Conservation (phyloP, 352 stramenopile genomes). For the Globisporangium rhizosaccharum region DNA sequence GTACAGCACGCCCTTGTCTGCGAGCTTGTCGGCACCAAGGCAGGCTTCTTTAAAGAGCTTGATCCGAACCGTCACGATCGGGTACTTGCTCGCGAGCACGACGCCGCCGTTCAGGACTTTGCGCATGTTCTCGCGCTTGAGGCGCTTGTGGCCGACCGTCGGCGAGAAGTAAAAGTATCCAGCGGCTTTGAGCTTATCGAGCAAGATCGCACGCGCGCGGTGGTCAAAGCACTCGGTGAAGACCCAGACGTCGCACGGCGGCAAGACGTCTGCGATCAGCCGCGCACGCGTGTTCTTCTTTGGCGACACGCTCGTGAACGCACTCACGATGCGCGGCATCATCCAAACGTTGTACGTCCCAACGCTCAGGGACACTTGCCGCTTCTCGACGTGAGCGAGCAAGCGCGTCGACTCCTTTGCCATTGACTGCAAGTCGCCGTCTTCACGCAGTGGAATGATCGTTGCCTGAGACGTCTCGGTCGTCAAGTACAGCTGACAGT, state of each 20-base stretch:
- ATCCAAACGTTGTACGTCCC: slow-evolving; percentile 85
- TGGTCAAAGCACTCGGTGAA: slow-evolving; percentile 82
- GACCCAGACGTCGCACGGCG: slow-evolving; percentile 63
- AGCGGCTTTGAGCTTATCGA: slow-evolving; percentile 51
- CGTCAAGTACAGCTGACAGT: slow-evolving; percentile 68
- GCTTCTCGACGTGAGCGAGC: slow-evolving; percentile 53
- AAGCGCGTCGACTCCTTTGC: slow-evolving; percentile 65
- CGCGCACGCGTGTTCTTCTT: slow-evolving; percentile 76
- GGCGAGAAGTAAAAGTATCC: slow-evolving; percentile 75
- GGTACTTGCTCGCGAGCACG: slow-evolving; percentile 63
- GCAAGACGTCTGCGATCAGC: slow-evolving; percentile 62
- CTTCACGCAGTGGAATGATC: slow-evolving; percentile 63
- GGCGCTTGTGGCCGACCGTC: slow-evolving; percentile 61
- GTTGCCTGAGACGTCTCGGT: slow-evolving; percentile 50
- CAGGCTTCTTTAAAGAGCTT: slow-evolving; percentile 68
- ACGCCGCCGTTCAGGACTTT: slow-evolving; percentile 75
- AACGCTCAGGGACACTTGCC: slow-evolving; percentile 46
- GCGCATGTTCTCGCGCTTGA: slow-evolving; percentile 56
- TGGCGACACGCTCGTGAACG: slow-evolving; percentile 59
- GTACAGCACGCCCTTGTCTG: slow-evolving; percentile 77
- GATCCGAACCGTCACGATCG: slow-evolving; percentile 64
- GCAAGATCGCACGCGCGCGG: slow-evolving; percentile 51
- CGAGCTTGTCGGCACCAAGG: slow-evolving; percentile 55
- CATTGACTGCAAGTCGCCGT: slow-evolving; percentile 57
- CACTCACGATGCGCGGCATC: slow-evolving; percentile 72